Conservation (phyloP, 139 green algal species). For the Nannochloris sp. region DNA sequence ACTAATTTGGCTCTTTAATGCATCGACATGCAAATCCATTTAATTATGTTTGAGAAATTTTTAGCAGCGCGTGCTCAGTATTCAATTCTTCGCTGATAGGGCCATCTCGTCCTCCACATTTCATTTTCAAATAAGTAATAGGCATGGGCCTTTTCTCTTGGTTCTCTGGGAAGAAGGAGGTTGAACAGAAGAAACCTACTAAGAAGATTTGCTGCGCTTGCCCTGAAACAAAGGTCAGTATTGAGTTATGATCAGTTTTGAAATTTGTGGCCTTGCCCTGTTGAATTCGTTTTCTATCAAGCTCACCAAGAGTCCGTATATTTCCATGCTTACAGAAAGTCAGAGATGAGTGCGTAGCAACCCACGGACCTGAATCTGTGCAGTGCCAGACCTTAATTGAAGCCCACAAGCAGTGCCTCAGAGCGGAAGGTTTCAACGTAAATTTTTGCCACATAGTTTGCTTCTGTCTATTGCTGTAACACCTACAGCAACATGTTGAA, state of each 20-base stretch:
- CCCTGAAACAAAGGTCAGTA: slow-evolving; percentile 80
- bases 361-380: slow-evolving; percentile 58
- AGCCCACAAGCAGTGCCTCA: slow-evolving; percentile 81
- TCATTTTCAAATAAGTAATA: not conserved
- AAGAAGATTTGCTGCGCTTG: slow-evolving; percentile 86
- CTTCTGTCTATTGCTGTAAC: too few relatives aligned
- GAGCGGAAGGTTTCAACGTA: slow-evolving; percentile 87
- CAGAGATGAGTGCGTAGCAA: slow-evolving; percentile 60
- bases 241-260: not conserved
- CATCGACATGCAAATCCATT: too few relatives aligned
- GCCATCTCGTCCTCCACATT: not conserved
- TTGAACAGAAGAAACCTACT: not conserved
- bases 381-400: slow-evolving; percentile 79
- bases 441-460: too few relatives aligned
- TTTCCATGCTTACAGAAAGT: slow-evolving; percentile 27
- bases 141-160: not conserved
- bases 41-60: too few relatives aligned
- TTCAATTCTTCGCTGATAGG: too few relatives aligned
- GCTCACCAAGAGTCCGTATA: too few relatives aligned
- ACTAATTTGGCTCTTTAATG: too few relatives aligned
- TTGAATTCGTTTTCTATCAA: too few relatives aligned
- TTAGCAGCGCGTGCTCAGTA: too few relatives aligned
- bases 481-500: too few relatives aligned
- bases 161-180: not conserved
- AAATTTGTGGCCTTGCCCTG: not conserved